Conservation (phyloP, 2,329 filamentous ascomycete species). For the Lachnellula hyalina region DNA sequence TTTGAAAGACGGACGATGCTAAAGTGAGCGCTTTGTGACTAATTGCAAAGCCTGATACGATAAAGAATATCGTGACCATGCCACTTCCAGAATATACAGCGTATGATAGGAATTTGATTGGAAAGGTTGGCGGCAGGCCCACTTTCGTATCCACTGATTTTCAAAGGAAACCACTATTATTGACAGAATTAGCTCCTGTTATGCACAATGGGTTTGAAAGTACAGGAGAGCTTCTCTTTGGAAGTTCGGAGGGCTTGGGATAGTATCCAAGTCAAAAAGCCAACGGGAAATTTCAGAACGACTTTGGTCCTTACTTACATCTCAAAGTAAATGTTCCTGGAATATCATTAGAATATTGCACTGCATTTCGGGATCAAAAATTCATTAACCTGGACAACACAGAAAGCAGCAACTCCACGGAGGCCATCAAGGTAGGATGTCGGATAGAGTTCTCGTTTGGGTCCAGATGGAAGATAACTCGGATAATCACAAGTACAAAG, state of each 20-base stretch:
- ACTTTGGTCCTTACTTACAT: background rate
- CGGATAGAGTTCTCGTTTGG: conserved; percentile 19
- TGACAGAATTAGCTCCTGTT: background rate
- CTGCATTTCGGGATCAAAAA: background rate
- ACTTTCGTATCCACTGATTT: background rate
- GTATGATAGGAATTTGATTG: background rate
- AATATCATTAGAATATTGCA: background rate
- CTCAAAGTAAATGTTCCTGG: background rate
- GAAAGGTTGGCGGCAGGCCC: background rate
- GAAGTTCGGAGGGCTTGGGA: no score
- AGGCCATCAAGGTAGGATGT: conserved; percentile 41
- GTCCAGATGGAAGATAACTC: background rate
- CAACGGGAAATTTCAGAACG: background rate
- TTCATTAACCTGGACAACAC: conserved; percentile 33
- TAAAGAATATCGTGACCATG: conserved; percentile 44
- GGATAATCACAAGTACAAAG: background rate
- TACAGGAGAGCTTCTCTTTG: background rate
- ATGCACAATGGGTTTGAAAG: background rate
- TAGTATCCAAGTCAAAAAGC: background rate
- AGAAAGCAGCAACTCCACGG: conserved; percentile 40
- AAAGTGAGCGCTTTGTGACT: conserved; percentile 38
- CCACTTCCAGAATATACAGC: conserved; percentile 30
- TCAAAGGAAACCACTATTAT: background rate
- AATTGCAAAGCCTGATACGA: conserved; percentile 43
- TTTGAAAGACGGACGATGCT: conserved; percentile 39